Base-by-base conservation (phyloP, 139 green algal species). In the Astrephomene gubernaculifera region DNA sequence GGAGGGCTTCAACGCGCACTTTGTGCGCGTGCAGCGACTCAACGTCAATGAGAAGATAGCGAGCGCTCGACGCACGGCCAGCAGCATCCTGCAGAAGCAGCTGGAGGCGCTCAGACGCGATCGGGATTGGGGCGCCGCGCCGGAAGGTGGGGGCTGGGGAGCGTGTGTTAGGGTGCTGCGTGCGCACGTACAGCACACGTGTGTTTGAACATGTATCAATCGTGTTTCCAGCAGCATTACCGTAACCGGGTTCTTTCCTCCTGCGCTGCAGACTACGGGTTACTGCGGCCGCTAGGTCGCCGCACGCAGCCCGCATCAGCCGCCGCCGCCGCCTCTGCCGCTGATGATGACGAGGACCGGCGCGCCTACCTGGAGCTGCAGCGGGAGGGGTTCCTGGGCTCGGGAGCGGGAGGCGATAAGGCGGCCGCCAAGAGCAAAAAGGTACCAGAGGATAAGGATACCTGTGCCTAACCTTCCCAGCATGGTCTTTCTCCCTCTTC, bases 41-140 rank as follows among this genome's bases (percentile, higher is more conserved):
- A 85, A 85, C 65, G 64, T 85, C 24, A 85, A 27, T 24, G 79
- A 85, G 44, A 85, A 85, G 79, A 60, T 72, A 25, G 79, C 31
- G 10, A 33, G 25, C 21, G 79, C 79, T 41, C 63, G 79, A 2
- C 63, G 64, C 7, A 38, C 31, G 6, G 79, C 79, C 12, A 52
- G 43, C 39, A 10, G 31, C 63, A 85, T 85, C 63, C 79, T 85
- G 44, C 44, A 65, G 64, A 52, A 61, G 63, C 79, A 85, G 79
- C 63, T 85, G 44, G 79, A 85, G 19, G 79, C 79, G n/a, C 44
- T 85, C 31, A 25, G 45, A 10, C 64, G 60, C 21, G 79, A 85
- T 64, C 22, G 45, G 31, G 79, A 85, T 33, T 75, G 64, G 79
- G 63, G 33, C 2, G 19, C 79, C 14, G 31, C 64, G 24, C 44